Evolutionary conservation across 495 filamentous ascomycete species (phyloP), one percentile per base, ranked within the genome.

Genomic region (Talaromyces liani): DNA sequence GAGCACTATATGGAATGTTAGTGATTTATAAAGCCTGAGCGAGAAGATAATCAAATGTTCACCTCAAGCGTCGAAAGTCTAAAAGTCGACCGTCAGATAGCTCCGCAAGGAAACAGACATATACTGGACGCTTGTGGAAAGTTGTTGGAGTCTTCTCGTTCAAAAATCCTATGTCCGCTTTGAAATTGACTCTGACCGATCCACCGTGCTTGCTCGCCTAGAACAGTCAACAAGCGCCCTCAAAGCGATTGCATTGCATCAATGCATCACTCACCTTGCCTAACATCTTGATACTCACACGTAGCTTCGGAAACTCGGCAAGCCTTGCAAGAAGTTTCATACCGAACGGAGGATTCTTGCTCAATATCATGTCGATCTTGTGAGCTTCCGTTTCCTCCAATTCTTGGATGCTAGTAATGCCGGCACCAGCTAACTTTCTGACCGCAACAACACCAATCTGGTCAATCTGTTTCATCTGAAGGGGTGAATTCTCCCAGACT

Each of bases 401-500:
- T n/a, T 80, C 81, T 63, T 91, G 82, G 10, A 98, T 82, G 29
- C 80, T 90, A 22, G 79, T 82, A 47, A 98, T 84, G 6, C 87
- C 87, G 41, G 85, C 85, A 62, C 80, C 80, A 7, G 87, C 87
- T 45, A 97, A 81, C 71, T 92, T 97, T 33, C 90, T 82, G 45
- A 94, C 86, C 6, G 85, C 82, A 3, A 87, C 91, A 14, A 87
- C 79, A 0, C 93, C 95, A 56, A 96, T 82, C n/a, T 87, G 84
- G 3, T 90, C 87, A 8, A 98, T 82, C 69, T 98, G 94, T 62
- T 90, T 92, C 71, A 98, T 84, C 62, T 97, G 91, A 18, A 88
- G 80, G 1, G 91, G 86, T 0, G 88, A 91, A 36, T 88, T 84
- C 64, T 98, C 95, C 95, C 95, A 98, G 4, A 86, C 88, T 63